Evolutionary conservation across 805 yeast genomes (phyloP).

Genomic region (Ogataea naganishii): DNA sequence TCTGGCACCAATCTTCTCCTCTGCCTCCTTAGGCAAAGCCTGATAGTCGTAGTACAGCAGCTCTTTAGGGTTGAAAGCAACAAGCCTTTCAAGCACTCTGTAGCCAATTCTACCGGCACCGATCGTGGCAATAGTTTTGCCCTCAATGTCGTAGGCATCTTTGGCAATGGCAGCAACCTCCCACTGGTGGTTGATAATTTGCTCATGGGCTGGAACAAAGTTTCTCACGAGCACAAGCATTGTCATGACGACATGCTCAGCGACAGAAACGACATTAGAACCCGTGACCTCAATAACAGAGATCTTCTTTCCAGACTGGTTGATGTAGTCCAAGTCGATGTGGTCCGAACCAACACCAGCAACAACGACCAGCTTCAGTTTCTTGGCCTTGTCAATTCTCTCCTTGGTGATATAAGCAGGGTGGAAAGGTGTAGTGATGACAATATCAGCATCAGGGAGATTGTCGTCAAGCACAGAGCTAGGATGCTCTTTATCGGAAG

Average conservation of each 20-base stretch:
- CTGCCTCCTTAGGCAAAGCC: constrained; percentile 51
- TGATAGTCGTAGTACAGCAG: constrained; percentile 71
- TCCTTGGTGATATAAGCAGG: constrained; percentile 68
- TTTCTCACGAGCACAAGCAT: constrained; percentile 64
- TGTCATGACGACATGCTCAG: constrained; percentile 73
- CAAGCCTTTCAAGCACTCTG: constrained; percentile 62
- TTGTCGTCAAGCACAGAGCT: constrained; percentile 51
- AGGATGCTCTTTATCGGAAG: constrained; percentile 61
- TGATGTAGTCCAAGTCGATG: constrained; percentile 55
- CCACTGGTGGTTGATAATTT: constrained; percentile 55
- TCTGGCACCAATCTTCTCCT: constrained; percentile 47
- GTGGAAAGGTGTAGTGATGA: constrained; percentile 77
- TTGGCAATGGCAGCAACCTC: constrained; percentile 71
- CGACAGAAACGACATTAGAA: constrained; percentile 71
- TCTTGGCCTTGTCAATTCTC: constrained; percentile 61
- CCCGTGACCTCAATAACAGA: constrained; percentile 78
- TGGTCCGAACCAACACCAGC: constrained; percentile 88
- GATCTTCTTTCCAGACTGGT: constrained; percentile 51
- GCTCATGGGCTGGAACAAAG: constrained; percentile 73
- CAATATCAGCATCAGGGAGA: constrained; percentile 63
- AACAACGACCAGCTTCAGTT: constrained; percentile 60
- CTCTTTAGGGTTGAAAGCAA: constrained; percentile 68
- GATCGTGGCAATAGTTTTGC: constrained; percentile 68
- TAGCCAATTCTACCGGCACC: constrained; percentile 81
- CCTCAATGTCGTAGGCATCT: constrained; percentile 67